Evolutionary conservation across 1,139 yeast species (phyloP), one percentile per base, ranked within the genome.

Genomic region (Candida tropicalis): DNA sequence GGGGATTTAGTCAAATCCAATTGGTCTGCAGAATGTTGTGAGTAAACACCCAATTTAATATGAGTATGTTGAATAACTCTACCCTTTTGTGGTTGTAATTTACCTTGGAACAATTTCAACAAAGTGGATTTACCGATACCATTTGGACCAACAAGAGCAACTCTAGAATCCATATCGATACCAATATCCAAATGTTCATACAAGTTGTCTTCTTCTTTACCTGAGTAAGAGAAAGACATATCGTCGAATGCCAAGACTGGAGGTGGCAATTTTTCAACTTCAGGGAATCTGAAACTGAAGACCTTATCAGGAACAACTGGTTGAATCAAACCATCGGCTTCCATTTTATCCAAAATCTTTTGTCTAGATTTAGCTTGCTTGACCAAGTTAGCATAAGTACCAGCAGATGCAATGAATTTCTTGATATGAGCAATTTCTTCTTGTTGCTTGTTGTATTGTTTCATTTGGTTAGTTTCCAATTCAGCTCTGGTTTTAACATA

Each of bases 321-420:
- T 71, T 88, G 89, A 62, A 93, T 87, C 60, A 93, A 81, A 65
- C 99, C 99, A 66, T 93, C 99, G 56, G 99, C 99, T 75, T 93
- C 99, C 99, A 93, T 95, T 84, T 95, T 95, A 73, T 93, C 99
- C 70, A 93, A 80, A 65, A 93, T 95, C 84, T 95, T 93, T 80
- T 95, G 99, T 76, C 98, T 89, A 38, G 99, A 93, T 73, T 93
- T 93, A 52, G 99, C 99, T 75, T 93, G 99, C 70, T 87, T 88
- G 48, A 95, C 99, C 78, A 93, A 80, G 75, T 95, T 95, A 51
- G 99, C 99, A 75, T 93, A 95, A 48, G 99, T 95, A 91, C 99
- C 99, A 51, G 99, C 99, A 57, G 97, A 87, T 42, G 99, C 99
- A 75, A 93, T 95, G 67, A 93, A 93, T 75, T 93, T 93, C 80